Percentiles rank a stretch among this genome's conserved stretches.
Conservation (phyloP, 106 monocot species). For the Posidonia australis region DNA sequence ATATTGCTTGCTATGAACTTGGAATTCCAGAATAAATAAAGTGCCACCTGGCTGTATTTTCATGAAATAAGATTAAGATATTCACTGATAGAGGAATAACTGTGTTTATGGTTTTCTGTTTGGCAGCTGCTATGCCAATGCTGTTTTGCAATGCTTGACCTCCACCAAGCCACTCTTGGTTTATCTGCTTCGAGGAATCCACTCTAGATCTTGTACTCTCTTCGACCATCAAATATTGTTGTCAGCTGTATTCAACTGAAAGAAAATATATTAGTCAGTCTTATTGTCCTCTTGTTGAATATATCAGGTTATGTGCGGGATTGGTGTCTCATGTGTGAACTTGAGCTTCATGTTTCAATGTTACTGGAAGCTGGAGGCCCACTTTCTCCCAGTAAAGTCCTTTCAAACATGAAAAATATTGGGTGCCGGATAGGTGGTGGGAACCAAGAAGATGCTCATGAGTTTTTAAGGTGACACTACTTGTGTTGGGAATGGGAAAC, state of each 20-base stretch:
- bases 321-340: conserved; percentile 96
- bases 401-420: conserved; percentile 75
- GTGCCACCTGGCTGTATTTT: background rate
- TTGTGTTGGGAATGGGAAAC: background rate
- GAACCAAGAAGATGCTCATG: conserved; percentile 96
- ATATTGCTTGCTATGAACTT: background rate
- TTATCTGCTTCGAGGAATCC: conserved; percentile 66
- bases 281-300: background rate
- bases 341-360: conserved; percentile 75
- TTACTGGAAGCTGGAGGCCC: conserved; percentile 57
- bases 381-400: conserved; percentile 60
- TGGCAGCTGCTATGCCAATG: conserved; percentile 95
- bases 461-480: conserved; percentile 64
- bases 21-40: background rate
- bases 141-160: conserved; percentile 83
- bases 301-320: conserved; percentile 48
- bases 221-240: background rate
- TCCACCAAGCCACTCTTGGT: conserved; percentile 88
- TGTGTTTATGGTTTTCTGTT: conserved; percentile 1
- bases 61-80: background rate
- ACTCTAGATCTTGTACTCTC: conserved; percentile 76
- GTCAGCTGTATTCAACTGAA: background rate
- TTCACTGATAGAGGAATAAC: background rate
- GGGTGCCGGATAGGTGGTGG: conserved; percentile 85
- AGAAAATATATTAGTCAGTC: background rate